These are phyloP conservation scores for Dysphania ambrosioides DNA, from an alignment of 148 eudicot species.

Conservation along the genomic window DNA sequence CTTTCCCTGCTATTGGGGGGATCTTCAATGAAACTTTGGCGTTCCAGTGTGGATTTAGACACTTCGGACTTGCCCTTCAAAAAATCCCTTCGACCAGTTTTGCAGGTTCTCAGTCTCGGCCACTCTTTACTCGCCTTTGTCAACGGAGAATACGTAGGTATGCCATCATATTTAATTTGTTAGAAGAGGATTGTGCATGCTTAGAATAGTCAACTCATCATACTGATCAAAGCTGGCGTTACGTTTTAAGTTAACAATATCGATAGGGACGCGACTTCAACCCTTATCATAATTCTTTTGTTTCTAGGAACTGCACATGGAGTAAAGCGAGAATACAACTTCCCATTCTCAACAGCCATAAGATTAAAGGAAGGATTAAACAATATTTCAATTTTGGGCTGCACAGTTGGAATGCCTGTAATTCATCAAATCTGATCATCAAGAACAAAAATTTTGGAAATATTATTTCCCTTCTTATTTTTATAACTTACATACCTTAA, in stretches of 20 bases:
- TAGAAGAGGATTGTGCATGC: no score
- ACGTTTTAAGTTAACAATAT: no score
- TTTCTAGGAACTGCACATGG: slow-evolving; percentile 38
- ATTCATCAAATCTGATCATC: no score
- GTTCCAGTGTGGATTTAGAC: slow-evolving; percentile 54
- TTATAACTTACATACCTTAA: neutral
- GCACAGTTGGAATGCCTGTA: slow-evolving; percentile 47
- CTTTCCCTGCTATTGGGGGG: neutral
- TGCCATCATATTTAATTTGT: no score
- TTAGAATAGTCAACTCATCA: no score
- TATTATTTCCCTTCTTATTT: neutral
- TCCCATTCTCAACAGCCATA: slow-evolving; percentile 25
- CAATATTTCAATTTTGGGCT: slow-evolving; percentile 32
- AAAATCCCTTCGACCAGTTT: slow-evolving; percentile 53
- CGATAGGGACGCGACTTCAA: no score
- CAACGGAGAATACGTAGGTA: slow-evolving; percentile 74
- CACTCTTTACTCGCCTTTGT: slow-evolving; percentile 74
- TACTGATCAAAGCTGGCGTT: no score
- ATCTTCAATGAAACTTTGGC: neutral
- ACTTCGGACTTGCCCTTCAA: slow-evolving; percentile 58
- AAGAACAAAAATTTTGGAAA: neutral
- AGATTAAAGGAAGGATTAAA: slow-evolving; percentile 41
- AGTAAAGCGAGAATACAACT: slow-evolving; percentile 30
- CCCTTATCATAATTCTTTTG: neutral
- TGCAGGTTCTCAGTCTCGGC: slow-evolving; percentile 68